Percentiles rank a stretch among this genome's conserved stretches.
phyloP scores from a whole-genome alignment of 768 basidiomycete species.

The Amanita thiersii region DNA sequence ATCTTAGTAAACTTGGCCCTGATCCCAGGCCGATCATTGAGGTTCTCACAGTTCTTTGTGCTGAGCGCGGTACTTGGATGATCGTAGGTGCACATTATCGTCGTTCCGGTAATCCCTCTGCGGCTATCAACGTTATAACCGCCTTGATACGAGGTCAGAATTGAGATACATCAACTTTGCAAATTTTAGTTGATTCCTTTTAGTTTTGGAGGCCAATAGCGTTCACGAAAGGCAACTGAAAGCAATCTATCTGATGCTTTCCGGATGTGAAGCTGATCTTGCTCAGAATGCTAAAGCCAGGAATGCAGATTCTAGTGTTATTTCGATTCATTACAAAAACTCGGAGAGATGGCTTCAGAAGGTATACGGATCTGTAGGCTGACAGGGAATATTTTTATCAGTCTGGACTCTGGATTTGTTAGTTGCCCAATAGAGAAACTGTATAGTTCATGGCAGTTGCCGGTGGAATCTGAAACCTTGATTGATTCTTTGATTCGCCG shows the following conservation, averaged over 20 bases:
- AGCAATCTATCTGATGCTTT: slow-evolving; percentile 44
- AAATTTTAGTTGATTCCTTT: slow-evolving; percentile 6
- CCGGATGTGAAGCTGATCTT: slow-evolving; percentile 46
- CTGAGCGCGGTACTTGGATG: slow-evolving; percentile 50
- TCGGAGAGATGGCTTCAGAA: slow-evolving; percentile 39
- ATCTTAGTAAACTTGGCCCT: slow-evolving; percentile 33
- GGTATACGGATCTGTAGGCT: slow-evolving; percentile 30
- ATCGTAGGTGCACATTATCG: slow-evolving; percentile 46
- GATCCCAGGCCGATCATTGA: slow-evolving; percentile 37
- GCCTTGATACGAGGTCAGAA: slow-evolving; percentile 40
- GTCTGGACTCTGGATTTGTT: slow-evolving; percentile 19
- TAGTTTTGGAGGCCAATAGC: slow-evolving; percentile 33
- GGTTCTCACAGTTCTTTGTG: slow-evolving; percentile 33
- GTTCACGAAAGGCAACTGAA: slow-evolving; percentile 30
- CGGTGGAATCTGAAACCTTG: slow-evolving; percentile 35
- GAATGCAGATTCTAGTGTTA: slow-evolving; percentile 16
- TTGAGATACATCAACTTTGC: slow-evolving; percentile 1
- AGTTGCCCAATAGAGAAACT: slow-evolving; percentile 22
- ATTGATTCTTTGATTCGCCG: too few species aligned
- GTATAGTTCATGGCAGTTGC: slow-evolving; percentile 33
- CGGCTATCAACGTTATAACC: slow-evolving; percentile 35
- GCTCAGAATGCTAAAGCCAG: slow-evolving; percentile 21
- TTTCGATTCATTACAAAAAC: slow-evolving; percentile 27
- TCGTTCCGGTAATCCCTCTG: slow-evolving; percentile 32
- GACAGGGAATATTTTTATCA: slow-evolving; percentile 3